These are phyloP conservation scores for Penicillium sp. DNA, from an alignment of 2,329 filamentous ascomycete species.

Conservation along the genomic window DNA sequence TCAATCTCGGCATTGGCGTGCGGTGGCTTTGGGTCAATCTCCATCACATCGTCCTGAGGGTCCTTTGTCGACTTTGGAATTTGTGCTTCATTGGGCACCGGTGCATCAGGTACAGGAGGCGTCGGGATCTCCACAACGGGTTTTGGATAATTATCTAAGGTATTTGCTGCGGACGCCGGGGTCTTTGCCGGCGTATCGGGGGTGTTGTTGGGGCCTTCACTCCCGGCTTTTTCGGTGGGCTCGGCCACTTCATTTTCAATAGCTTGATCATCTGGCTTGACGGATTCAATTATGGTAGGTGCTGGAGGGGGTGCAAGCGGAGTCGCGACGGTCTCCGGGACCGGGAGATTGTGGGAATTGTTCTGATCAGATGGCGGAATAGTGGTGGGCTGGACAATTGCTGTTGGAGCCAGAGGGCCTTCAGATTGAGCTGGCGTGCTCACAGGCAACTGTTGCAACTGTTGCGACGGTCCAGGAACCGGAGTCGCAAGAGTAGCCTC, in stretches of 20 bases:
- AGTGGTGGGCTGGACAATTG: neutral
- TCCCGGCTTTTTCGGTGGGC: neutral
- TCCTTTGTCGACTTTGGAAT: neutral
- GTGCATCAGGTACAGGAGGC: neutral
- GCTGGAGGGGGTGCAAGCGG: neutral
- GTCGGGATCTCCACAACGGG: constrained; percentile 6
- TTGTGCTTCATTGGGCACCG: neutral
- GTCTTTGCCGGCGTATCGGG: neutral
- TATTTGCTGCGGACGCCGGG: neutral
- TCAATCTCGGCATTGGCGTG: constrained; percentile 5
- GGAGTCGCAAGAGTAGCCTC: constrained; percentile 7
- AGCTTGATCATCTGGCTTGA: neutral
- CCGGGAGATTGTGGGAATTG: neutral
- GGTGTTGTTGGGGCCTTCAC: neutral
- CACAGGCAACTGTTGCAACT: neutral
- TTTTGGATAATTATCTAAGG: constrained; percentile 1
- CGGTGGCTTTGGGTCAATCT: constrained; percentile 14
- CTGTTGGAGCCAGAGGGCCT: neutral
- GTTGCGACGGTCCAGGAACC: constrained; percentile 1
- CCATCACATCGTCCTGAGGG: constrained; percentile 9
- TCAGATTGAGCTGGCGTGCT: neutral
- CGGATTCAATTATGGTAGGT: neutral
- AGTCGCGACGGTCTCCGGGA: neutral
- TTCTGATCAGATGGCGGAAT: constrained; percentile 4
- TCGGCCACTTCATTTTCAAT: neutral